These are phyloP conservation scores for Crithidia fasciculata DNA, from an alignment of 208 protist genomes.

Conservation along the genomic window DNA sequence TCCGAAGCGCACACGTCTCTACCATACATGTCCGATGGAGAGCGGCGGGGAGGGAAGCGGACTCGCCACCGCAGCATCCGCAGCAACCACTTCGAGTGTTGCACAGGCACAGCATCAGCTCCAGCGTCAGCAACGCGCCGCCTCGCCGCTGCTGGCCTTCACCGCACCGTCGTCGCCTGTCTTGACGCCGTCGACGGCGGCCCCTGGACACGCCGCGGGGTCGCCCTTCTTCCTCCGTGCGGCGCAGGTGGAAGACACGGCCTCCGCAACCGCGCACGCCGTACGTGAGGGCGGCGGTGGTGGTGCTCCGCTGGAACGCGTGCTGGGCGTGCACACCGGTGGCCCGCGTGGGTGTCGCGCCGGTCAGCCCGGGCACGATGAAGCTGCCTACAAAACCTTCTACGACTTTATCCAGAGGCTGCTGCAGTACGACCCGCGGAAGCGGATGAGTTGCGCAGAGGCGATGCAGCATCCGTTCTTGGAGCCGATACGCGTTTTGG, in stretches of 20 bases:
- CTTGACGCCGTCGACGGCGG: conserved; percentile 16
- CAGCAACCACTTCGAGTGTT: neutral
- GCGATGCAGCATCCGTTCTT: conserved; percentile 86
- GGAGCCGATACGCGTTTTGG: conserved; percentile 39
- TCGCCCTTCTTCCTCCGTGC: conserved; percentile 35
- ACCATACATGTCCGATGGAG: conserved; percentile 27
- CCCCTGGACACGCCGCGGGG: conserved; percentile 30
- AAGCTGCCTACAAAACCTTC: conserved; percentile 68
- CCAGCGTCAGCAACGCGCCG: conserved; percentile 16
- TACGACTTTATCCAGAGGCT: conserved; percentile 78
- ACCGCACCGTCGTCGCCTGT: neutral
- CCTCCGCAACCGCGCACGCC: conserved; percentile 21
- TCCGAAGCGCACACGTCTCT: conserved; percentile 65
- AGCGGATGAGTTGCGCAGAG: conserved; percentile 71
- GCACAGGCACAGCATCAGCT: conserved; percentile 11
- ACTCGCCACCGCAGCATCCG: conserved; percentile 2
- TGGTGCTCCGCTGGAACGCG: conserved; percentile 47
- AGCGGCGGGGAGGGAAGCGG: neutral
- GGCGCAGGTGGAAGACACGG: conserved; percentile 20
- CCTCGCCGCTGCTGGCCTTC: conserved; percentile 17
- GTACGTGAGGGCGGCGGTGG: neutral
- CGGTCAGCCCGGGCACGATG: conserved; percentile 78
- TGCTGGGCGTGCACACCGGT: conserved; percentile 73
- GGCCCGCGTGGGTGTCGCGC: conserved; percentile 81
- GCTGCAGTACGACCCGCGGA: conserved; percentile 76